Percentiles rank a stretch among this genome's conserved stretches.
Conservation (phyloP, 108 stramenopile genomes). For the Pseudonitzschia pungens region DNA sequence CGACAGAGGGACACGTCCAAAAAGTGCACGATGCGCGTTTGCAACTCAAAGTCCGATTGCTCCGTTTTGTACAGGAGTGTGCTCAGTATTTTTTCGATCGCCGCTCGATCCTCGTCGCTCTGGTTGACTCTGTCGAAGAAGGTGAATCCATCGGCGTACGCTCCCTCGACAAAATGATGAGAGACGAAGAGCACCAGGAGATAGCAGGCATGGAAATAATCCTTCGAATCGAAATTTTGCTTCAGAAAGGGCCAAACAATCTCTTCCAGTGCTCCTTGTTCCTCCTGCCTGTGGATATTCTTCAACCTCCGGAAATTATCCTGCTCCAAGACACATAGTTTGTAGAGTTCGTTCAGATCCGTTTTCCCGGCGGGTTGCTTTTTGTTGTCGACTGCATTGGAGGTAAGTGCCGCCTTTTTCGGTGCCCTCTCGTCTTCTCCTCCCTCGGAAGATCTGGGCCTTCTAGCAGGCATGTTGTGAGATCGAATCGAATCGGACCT, state of each 20-base stretch:
- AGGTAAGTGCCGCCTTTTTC: conserved; percentile 3
- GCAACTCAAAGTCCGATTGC: conserved; percentile 23
- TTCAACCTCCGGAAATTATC: conserved; percentile 18
- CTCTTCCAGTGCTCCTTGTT: conserved; percentile 35
- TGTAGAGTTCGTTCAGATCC: conserved; percentile 27
- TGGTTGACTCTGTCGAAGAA: conserved; percentile 13
- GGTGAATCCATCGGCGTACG: conserved; percentile 20
- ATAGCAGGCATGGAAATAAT: conserved; percentile 37
- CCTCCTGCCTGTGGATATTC: conserved; percentile 32
- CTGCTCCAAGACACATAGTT: conserved; percentile 28
- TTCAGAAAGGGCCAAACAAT: conserved; percentile 43
- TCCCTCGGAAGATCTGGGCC: not conserved
- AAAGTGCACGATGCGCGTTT: conserved; percentile 45
- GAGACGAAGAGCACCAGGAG: conserved; percentile 32
- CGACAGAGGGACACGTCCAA: conserved; percentile 24
- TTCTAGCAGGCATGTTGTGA: conserved; percentile 6
- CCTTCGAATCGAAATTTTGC: conserved; percentile 16
- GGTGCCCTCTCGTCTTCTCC: conserved; percentile 1
- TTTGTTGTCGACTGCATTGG: not conserved
- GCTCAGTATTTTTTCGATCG: conserved; percentile 21
- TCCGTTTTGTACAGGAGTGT: conserved; percentile 40
- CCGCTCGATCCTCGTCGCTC: conserved; percentile 7
- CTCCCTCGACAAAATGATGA: conserved; percentile 34
- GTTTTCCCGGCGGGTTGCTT: not conserved
- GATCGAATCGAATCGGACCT: not conserved